phyloP scores from a whole-genome alignment of 192 early-diverging fungal genomes.

The Geranomyces variabilis region DNA sequence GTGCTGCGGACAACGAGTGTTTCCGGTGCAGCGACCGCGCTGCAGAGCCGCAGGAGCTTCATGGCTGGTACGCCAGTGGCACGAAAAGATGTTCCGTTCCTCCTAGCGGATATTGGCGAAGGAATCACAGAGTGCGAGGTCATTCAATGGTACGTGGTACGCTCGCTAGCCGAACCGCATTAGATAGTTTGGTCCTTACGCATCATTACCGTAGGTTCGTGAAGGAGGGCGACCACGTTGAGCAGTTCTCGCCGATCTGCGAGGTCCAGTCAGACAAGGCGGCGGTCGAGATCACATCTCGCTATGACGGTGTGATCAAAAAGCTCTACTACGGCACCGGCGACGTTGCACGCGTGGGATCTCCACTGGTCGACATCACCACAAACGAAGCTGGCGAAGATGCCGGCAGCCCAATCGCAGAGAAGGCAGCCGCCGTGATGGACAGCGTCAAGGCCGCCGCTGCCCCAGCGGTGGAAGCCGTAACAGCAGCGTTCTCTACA shows the following conservation, averaged over 20 bases:
- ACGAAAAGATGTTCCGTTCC: slow-evolving; percentile 62
- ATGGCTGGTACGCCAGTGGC: not conserved
- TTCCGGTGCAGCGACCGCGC: no score
- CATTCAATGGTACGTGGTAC: slow-evolving; percentile 91
- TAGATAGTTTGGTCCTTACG: not conserved
- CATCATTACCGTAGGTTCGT: slow-evolving; percentile 72
- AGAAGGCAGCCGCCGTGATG: slow-evolving; percentile 8
- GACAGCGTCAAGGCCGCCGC: slow-evolving; percentile 1
- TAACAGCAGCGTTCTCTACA: slow-evolving; percentile 6
- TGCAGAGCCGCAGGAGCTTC: slow-evolving; percentile 12
- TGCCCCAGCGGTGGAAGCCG: slow-evolving; percentile 16
- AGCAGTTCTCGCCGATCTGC: slow-evolving; percentile 93
- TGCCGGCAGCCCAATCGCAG: slow-evolving; percentile 10
- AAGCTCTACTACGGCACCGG: slow-evolving; percentile 82
- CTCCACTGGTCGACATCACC: slow-evolving; percentile 86
- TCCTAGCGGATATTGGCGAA: slow-evolving; percentile 97
- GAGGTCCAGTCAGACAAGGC: slow-evolving; percentile 99
- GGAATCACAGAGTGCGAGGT: slow-evolving; percentile 97
- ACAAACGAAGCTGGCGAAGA: slow-evolving; percentile 42
- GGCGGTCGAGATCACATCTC: slow-evolving; percentile 96
- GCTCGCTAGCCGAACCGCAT: not conserved
- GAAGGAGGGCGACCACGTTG: slow-evolving; percentile 83
- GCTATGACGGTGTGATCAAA: slow-evolving; percentile 83
- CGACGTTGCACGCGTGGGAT: slow-evolving; percentile 91
- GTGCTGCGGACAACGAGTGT: no score